phyloP scores from a whole-genome alignment of 169 alveolate species.

The Babesia bovis region DNA sequence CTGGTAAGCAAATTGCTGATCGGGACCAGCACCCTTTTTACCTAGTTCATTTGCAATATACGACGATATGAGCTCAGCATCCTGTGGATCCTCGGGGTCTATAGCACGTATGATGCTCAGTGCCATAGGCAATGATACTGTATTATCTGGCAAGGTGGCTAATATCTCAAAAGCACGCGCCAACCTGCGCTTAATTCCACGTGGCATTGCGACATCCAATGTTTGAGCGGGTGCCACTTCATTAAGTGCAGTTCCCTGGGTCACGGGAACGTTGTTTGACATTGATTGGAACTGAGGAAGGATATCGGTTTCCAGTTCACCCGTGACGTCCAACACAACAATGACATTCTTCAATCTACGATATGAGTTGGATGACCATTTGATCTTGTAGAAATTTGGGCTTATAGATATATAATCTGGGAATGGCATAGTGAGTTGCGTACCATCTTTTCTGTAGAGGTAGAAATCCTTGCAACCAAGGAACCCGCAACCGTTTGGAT shows the following conservation, averaged over 20 bases:
- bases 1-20: conserved; percentile 13
- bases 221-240: conserved; percentile 15
- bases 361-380: conserved; percentile 55
- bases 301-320: conserved; percentile 4
- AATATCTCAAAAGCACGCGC: conserved; percentile 21
- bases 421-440: conserved; percentile 50
- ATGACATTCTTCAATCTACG: conserved; percentile 62
- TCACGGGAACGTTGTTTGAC: not conserved
- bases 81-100: conserved; percentile 62
- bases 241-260: conserved; percentile 2
- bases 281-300: not conserved
- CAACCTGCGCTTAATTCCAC: conserved; percentile 11
- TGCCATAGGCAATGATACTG: conserved; percentile 26
- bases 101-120: conserved; percentile 55
- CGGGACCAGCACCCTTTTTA: not conserved
- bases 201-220: conserved; percentile 16
- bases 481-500: conserved; percentile 50
- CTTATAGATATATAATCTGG: conserved; percentile 48
- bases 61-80: conserved; percentile 48
- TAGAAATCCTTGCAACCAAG: conserved; percentile 56
- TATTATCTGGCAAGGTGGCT: conserved; percentile 14
- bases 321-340: conserved; percentile 58
- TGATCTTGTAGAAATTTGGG: conserved; percentile 66
- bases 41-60: conserved; percentile 43
- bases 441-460: conserved; percentile 63